Evolutionary conservation across 1,284 basidiomycete species (phyloP).

Genomic region (Takashimella koratensis): DNA sequence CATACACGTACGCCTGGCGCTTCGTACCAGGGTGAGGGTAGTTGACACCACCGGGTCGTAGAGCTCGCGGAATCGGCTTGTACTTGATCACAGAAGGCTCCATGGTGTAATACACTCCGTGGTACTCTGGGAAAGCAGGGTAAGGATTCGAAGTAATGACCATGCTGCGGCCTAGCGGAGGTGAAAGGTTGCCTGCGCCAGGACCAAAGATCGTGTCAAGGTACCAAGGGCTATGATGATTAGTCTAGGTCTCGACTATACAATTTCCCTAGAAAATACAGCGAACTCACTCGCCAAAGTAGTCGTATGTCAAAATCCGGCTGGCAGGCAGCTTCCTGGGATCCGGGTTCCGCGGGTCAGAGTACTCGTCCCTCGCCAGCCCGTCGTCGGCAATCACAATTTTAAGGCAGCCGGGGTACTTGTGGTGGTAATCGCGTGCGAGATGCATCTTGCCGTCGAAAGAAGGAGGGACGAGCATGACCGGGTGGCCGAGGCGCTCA

Average conservation of each 20-base stretch:
- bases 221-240: background rate
- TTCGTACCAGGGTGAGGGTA: background rate
- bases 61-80: background rate
- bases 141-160: background rate
- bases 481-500: background rate
- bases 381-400: background rate
- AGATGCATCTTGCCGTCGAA: background rate
- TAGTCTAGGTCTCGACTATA: too few species aligned
- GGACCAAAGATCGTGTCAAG: background rate
- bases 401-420: background rate
- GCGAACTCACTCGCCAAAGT: background rate
- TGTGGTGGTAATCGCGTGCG: background rate
- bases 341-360: background rate
- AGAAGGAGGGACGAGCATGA: background rate
- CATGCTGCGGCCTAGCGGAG: background rate
- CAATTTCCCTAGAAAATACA: too few species aligned
- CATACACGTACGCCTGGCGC: background rate
- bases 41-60: background rate
- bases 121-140: background rate
- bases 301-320: background rate
- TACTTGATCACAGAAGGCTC: background rate
- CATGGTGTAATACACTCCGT: background rate
- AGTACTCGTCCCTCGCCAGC: background rate
- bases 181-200: background rate
- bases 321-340: background rate